Base-by-base conservation (phyloP, 192 early-diverging fungal genomes). In the Diversispora eburnea region DNA sequence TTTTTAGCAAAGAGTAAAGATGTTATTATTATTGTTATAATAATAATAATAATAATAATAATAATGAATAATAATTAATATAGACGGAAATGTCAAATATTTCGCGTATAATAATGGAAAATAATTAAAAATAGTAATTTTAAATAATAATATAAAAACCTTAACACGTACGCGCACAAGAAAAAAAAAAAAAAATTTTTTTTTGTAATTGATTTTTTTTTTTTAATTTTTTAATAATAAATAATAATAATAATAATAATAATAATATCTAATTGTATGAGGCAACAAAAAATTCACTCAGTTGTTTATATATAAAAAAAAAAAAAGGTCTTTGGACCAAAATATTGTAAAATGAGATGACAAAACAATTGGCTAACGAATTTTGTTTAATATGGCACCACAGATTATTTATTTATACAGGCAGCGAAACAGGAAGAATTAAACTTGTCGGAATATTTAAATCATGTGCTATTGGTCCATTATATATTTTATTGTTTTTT, bases 331-430 rank as follows among this genome's bases (percentile, higher is more conserved):
- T n/a, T n/a, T n/a, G n/a, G n/a, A n/a, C n/a, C n/a, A n/a, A 62
- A 62, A 62, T 33, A 33, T 3, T 63, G n/a, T 63, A n/a, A 63
- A 42, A 41, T 41, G 39, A 63, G 61, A 63, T 63, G 42, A 62
- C 42, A 3, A 63, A 33, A 63, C 41, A 17, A 42, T 63, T 42
- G 61, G 33, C 61, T 17, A 63, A 42, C 15, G 39, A 6, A 33
- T 59, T 59, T 59, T 59, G 25, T 59, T 22, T 59, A 63, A 63
- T 63, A 63, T 63, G 61, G 22, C 41, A 63, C 61, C 61, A 39
- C 61, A 63, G 61, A 43, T 63, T 63, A 63, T 63, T 63, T 62
- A 62, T 62, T 41, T 62, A 62, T 33, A 17, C 39, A 63, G 39
- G 25, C 2, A n/a, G n/a, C n/a, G n/a, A n/a, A n/a, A n/a, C n/a